Base-by-base conservation (phyloP, 352 stramenopile genomes). In the Phytophthora tubulina region DNA sequence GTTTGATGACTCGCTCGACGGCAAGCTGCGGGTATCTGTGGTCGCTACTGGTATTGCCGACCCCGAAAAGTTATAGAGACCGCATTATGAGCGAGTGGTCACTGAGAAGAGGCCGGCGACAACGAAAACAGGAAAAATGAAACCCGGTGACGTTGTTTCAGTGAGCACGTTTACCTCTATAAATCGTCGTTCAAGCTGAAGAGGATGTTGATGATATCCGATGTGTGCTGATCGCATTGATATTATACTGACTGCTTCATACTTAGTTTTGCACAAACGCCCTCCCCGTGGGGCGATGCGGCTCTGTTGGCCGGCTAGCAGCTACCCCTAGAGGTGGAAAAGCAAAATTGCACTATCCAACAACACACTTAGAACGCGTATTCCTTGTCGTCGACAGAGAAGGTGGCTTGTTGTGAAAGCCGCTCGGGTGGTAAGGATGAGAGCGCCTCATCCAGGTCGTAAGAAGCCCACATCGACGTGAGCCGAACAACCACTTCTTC, bases 11-110 rank as follows among this genome's bases (percentile, higher is more conserved):
- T 91, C 85, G 17, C 78, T 96, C 35, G 79, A 88, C 21, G 89
- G 88, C 46, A 95, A 94, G 59, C 67, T 96, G 57, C 89, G 89
- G 60, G 88, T 96, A 39, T 97, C 92, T 21, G 84, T 97, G 46
- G 86, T 97, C 17, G 89, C 91, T 46, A 96, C 91, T 36, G 89
- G 89, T 62, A 97, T 97, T 67, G 70, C 85, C n/a, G 89, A 94
- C 67, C 78, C 77, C 9, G 84, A 92, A 39, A 94, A 91, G 66
- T 88, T 92, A 78, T 93, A 92, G 75, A 79, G 65, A 10, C n/a
- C 32, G 27, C 33, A 52, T 39, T 52, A 35, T 48, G 48, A 60
- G 10, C n/a, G 17, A 42, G 41, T 9, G 27, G 33, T 27, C 14
- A 46, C 39, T 42, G 39, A 46, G n/a, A 42, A 42, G 45, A 50